These are phyloP conservation scores for Sugiyamaella floridensis DNA, from an alignment of 805 yeast genomes.

Conservation along the genomic window DNA sequence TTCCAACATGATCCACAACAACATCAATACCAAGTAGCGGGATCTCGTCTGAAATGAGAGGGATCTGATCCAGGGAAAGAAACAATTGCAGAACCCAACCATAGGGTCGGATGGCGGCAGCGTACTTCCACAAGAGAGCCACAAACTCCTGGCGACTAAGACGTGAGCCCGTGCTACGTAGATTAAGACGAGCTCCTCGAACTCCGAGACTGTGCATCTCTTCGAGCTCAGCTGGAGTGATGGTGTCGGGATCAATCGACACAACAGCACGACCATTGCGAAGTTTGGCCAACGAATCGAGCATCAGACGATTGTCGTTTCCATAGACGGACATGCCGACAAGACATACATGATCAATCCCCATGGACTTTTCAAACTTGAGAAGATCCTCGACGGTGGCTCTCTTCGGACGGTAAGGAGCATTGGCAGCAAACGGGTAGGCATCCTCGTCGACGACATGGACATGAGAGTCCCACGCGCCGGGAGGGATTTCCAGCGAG, in stretches of 20 bases:
- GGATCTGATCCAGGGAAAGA: conserved; percentile 7
- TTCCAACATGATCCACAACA: conserved; percentile 9
- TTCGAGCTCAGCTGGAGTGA: conserved; percentile 1
- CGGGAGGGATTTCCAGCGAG: neutral
- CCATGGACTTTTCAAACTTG: neutral
- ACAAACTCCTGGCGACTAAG: neutral
- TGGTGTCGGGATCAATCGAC: conserved; percentile 5
- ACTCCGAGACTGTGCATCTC: conserved; percentile 6
- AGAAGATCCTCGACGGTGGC: neutral
- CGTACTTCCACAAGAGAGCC: neutral
- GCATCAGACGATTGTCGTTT: neutral
- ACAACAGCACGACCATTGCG: conserved; percentile 6
- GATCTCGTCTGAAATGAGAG: conserved; percentile 5
- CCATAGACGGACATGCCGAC: conserved; percentile 5
- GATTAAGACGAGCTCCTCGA: conserved; percentile 6
- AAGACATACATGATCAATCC: neutral
- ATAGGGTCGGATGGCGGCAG: neutral
- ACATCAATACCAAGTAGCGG: conserved; percentile 6
- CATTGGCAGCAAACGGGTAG: conserved; percentile 5
- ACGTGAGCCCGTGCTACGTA: conserved; percentile 1
- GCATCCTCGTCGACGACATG: conserved; percentile 3
- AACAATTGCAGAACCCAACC: conserved; percentile 8
- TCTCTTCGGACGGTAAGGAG: conserved; percentile 2
- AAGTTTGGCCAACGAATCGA: conserved; percentile 3
- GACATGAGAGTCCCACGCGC: conserved; percentile 11